Evolutionary conservation across 768 basidiomycete species (phyloP), one percentile per base, ranked within the genome.

Genomic region (Bullera alba): DNA sequence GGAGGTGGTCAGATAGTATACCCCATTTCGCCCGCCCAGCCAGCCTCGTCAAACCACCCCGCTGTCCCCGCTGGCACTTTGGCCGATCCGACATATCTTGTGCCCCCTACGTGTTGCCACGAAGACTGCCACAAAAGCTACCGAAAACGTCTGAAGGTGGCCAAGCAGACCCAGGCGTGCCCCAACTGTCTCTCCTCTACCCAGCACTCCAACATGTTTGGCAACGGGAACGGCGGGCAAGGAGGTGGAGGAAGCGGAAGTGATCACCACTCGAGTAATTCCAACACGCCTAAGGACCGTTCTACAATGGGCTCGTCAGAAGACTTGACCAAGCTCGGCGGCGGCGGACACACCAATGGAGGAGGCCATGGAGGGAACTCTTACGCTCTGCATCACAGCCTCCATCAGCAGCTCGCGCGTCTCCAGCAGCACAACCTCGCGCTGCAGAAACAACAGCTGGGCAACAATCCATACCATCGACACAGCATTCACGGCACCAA

Each of bases 51-150:
- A 2, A 54, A 56, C 19, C 71, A 71, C 48, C 64, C 68, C 29
- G 65, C 69, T 41, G 69, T 74, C 7, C 70, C 70, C 3, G 65
- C 71, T 44, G 73, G 73, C 12, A 68, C 72, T 1, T 59, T 74
- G 7, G 69, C 73, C 12, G 73, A 74, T 48, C 65, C 71, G 27
- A 72, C 71, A 8, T 74, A 74, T 46, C 70, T 75, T 21, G 63
- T 69, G 3, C 74, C 75, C 3, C 76, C 76, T 12, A 57, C 68
- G 7, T 76, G 76, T 49, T 74, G 75, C 55, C 76, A 76, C 48
- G 74, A 75, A 47, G 76, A 76, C 22, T 76, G 76, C 50, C 76
- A 76, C 58, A 74, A 74, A 61, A 73, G 70, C 26, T 76, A 75
- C 53, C 63, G 75, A 15, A 75, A 74, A 42, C 64, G 73, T 16